Percentiles rank a stretch among this genome's conserved stretches.
phyloP scores from a whole-genome alignment of 2,329 filamentous ascomycete genomes.

The Nemania diffusa region DNA sequence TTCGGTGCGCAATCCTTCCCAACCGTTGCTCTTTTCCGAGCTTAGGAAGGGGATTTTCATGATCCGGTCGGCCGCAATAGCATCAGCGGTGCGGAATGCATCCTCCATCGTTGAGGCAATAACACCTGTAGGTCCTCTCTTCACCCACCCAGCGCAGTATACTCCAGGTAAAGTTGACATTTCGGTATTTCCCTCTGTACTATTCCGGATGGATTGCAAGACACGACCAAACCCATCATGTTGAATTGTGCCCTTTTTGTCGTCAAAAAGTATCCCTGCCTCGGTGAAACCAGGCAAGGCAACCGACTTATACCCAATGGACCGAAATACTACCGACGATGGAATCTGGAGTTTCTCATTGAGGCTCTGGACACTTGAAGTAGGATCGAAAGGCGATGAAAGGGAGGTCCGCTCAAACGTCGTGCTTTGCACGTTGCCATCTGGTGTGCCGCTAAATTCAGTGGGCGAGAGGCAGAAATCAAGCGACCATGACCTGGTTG shows the following conservation, averaged over 20 bases:
- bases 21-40: constrained; percentile 62
- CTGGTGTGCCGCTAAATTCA: constrained; percentile 67
- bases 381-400: constrained; percentile 63
- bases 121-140: constrained; percentile 91
- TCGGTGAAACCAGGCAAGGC: constrained; percentile 78
- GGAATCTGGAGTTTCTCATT: constrained; percentile 64
- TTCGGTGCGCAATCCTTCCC: constrained; percentile 78
- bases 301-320: constrained; percentile 92
- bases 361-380: constrained; percentile 60
- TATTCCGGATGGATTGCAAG: constrained; percentile 51
- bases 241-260: constrained; percentile 76
- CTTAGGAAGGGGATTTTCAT: constrained; percentile 55
- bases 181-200: constrained; percentile 49
- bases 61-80: constrained; percentile 81
- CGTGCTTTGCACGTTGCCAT: constrained; percentile 68
- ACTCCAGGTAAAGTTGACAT: constrained; percentile 71
- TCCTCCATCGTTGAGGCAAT: constrained; percentile 97
- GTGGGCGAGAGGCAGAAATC: constrained; percentile 85
- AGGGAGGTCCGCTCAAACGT: constrained; percentile 73
- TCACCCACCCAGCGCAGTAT: constrained; percentile 97
- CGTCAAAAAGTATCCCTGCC: constrained; percentile 82
- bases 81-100: constrained; percentile 88
- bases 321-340: constrained; percentile 83
- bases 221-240: constrained; percentile 86
- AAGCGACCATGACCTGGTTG: constrained; percentile 80